phyloP scores from a whole-genome alignment of 2,329 filamentous ascomycete genomes.

The Fusarium sp. region DNA sequence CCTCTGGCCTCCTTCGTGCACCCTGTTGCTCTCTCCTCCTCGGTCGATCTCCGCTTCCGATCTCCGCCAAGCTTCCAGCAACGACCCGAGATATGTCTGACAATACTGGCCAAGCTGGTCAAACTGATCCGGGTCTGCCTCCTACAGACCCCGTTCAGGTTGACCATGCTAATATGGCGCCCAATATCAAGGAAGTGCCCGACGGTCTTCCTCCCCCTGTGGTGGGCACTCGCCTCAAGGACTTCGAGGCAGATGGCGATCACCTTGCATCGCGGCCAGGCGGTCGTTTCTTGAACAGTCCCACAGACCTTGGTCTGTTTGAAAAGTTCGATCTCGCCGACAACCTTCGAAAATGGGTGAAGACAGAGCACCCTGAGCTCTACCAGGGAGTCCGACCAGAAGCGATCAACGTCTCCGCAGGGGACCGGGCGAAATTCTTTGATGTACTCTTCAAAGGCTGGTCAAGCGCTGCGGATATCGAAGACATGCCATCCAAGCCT shows the following conservation, averaged over 20 bases:
- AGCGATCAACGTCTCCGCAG: fast-evolving
- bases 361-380: fast-evolving
- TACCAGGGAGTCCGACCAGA: fast-evolving
- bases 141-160: not conserved
- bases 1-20: not conserved
- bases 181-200: no score
- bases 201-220: no score
- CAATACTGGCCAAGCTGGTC: not conserved
- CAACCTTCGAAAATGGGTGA: not conserved
- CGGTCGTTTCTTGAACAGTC: not conserved
- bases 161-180: no score
- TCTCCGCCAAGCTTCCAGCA: fast-evolving
- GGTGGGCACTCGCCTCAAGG: no score
- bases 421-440: fast-evolving
- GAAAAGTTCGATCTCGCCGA: not conserved
- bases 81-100: fast-evolving
- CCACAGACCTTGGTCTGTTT: not conserved
- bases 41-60: not conserved
- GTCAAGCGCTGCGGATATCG: fast-evolving
- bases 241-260: not conserved
- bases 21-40: not conserved
- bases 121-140: not conserved
- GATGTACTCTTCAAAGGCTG: fast-evolving
- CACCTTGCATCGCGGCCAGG: not conserved
- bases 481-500: not conserved